Base-by-base conservation (phyloP, 352 stramenopile genomes). In the Pelagophyceae sp. region DNA sequence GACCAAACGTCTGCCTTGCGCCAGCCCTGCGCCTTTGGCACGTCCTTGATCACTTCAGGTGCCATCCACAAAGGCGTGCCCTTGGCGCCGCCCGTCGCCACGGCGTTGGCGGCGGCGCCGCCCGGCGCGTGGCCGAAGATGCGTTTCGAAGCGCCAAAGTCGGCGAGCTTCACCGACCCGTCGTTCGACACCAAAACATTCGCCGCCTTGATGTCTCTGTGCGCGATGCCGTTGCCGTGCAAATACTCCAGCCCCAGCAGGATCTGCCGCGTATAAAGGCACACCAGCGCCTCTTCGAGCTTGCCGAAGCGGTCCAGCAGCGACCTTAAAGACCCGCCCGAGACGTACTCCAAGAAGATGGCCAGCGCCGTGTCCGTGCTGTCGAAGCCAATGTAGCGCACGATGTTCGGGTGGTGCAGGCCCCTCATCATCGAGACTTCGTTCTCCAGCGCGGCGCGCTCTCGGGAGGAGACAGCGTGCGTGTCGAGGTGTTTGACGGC, bases 1-100 rank as follows among this genome's bases (percentile, higher is more conserved):
- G 86, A 90, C 92, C 92, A 97, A 31, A 97, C 85, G 81, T 96
- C 92, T 0, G 91, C 87, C 74, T 94, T 94, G n/a, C 84, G 87
- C 91, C 91, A 96, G 29, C 82, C 84, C 54, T 92, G 83, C 0
- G 72, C 78, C 1, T 11, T 51, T 6, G 70, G 92, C 85, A 27
- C 90, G 1, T 6, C 45, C 70, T 74, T 78, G 33, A 82, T 77
- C 2, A 83, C 82, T 50, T 85, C 80, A 0, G 81, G 79, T 0
- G 76, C 79, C 81, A 81, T 84, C 50, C 69, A 80, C 32, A 77
- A 72, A 0, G 79, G 76, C 29, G 79, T 82, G 1, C 76, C 81
- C 50, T 79, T 80, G 5, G 81, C 70, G 61, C 76, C 33, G 45
- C 70, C 45, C 38, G 38, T 58, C 45, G 45, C 45, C 65, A 31